These are phyloP conservation scores for Oxytropis ochrocephala DNA, from an alignment of 306 rosid genomes.

Conservation along the genomic window DNA sequence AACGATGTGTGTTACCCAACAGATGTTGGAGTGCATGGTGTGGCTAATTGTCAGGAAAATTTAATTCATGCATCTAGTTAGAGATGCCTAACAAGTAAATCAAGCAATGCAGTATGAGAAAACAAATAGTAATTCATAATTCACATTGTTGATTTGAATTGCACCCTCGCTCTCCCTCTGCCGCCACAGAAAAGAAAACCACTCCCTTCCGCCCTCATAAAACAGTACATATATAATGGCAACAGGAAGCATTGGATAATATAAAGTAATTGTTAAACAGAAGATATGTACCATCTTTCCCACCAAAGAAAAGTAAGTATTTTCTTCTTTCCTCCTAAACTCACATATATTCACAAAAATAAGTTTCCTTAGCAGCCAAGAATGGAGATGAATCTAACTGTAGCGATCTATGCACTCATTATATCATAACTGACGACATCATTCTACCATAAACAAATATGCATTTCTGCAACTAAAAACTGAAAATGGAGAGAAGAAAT, in stretches of 20 bases:
- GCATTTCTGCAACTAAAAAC: neutral
- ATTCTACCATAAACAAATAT: neutral
- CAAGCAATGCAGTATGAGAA: neutral
- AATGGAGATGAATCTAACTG: conserved; percentile 1
- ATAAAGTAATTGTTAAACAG: neutral
- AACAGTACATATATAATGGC: too few relatives aligned
- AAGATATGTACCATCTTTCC: neutral
- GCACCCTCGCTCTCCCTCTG: neutral
- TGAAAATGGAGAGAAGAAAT: neutral
- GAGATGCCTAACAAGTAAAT: neutral
- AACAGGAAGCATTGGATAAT: too few relatives aligned
- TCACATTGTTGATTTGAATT: too few relatives aligned
- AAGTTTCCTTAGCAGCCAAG: neutral
- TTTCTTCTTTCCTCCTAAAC: neutral
- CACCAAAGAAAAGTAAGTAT: neutral
- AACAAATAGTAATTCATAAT: too few relatives aligned
- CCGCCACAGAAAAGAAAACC: neutral
- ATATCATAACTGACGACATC: neutral
- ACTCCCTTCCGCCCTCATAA: neutral
- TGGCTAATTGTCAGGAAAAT: neutral
- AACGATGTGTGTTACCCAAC: neutral
- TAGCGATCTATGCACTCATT: neutral
- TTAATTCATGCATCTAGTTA: neutral
- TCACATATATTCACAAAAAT: neutral
- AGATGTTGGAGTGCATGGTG: neutral